Base-by-base conservation (phyloP, 108 stramenopile genomes). In the Ochromonas danica region DNA sequence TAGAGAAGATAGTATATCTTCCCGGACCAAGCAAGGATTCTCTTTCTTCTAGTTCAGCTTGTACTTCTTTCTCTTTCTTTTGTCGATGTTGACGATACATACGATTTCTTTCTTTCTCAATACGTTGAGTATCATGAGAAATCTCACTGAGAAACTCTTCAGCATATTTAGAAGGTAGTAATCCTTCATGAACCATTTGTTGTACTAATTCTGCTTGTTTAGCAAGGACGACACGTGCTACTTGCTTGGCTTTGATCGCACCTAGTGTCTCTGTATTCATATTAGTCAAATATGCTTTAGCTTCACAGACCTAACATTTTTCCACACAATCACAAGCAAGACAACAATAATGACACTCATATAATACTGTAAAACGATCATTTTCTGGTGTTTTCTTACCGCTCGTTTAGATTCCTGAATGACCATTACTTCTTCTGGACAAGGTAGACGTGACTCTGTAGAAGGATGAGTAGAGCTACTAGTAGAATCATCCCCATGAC, bases 171-270 rank as follows among this genome's bases (percentile, higher is more conserved):
- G 3, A 3, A 6, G 63, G 10, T 35, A 67, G 31, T 35, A 33
- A 6, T 10, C 72, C 72, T 10, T 75, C 72, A 41, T 39, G 10
- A 31, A 75, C 40, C 72, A 75, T 45, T 6, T 42, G n/a, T 22
- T 60, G 3, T 36, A 75, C 40, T 31, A 57, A 42, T 60, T 45
- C 72, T 6, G 31, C 38, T 60, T 75, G 31, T 75, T 60, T 75
- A 3, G 40, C 36, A 6, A 75, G 6, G 30, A 75, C 27, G 10
- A 75, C 41, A 41, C 72, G 72, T 14, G 72, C 36, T 33, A 27
- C 51, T 36, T 42, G 72, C n/a, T 10, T 6, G 3, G 51, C 6
- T 35, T 36, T 6, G 10, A 67, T 33, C 6, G 3, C 31, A 3
- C 25, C 10, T 6, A 67, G 14, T 6, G 6, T 33, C 31, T 28